Conservation (phyloP, 2,329 filamentous ascomycete species). For the Aspergillus quadricinctus region DNA sequence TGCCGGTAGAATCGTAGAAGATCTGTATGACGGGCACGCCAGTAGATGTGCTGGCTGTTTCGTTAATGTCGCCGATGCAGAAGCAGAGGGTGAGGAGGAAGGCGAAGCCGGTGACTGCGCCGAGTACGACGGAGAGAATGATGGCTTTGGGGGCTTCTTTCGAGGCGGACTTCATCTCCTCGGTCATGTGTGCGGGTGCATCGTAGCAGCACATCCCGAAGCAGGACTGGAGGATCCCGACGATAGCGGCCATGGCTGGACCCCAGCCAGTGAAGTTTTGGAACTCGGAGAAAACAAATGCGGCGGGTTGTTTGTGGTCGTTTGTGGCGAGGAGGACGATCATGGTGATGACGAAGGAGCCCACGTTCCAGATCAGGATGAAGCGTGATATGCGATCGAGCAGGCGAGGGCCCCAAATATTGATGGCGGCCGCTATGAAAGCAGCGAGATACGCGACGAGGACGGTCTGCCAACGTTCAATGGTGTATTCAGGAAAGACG, state of each 20-base stretch:
- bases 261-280: conserved; percentile 53
- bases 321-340: conserved; percentile 52
- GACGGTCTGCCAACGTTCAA: conserved; percentile 55
- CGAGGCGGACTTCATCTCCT: conserved; percentile 43
- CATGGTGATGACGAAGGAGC: conserved; percentile 49
- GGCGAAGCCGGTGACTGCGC: conserved; percentile 44
- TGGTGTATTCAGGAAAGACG: conserved; percentile 48
- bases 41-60: conserved; percentile 43
- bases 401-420: conserved; percentile 48
- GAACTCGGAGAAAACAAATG: conserved; percentile 54
- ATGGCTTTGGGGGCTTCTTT: conserved; percentile 43
- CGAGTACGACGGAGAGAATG: conserved; percentile 42
- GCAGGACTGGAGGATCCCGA: conserved; percentile 52
- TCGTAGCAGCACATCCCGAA: conserved; percentile 53
- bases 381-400: conserved; percentile 50
- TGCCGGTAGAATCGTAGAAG: conserved; percentile 47
- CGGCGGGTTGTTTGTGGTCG: conserved; percentile 50
- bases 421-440: conserved; percentile 42
- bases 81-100: conserved; percentile 50
- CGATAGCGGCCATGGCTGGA: conserved; percentile 47
- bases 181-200: conserved; percentile 51
- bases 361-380: conserved; percentile 52
- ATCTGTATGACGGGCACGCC: conserved; percentile 53
- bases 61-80: conserved; percentile 49
- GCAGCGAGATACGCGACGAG: conserved; percentile 50